Base-by-base conservation (phyloP, 805 yeast species). In the Myxozyma sirexii region DNA sequence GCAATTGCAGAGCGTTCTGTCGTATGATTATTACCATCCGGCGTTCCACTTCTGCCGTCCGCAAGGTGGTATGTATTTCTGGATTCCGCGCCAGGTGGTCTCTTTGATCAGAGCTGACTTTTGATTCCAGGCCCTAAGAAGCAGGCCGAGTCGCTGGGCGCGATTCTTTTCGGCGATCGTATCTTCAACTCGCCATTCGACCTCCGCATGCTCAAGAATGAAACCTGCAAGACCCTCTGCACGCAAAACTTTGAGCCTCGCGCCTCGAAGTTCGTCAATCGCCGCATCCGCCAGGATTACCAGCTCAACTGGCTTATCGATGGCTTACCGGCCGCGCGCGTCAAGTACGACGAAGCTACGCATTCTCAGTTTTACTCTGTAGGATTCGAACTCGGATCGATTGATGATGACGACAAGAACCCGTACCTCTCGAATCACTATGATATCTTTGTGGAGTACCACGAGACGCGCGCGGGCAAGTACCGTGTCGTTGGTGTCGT, bases 131-230 rank as follows among this genome's bases (percentile, higher is more conserved):
- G 65, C 8, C 60, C 72, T 31, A 51, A 68, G 57, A 87, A 87
- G 68, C 96, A 90, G 72, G 84, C 89, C 64, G 98, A 91, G 75
- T 86, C 96, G 10, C 79, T 94, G 54, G 99, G 99, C 7, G 86
- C 97, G 1, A 87, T 94, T 66, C 81, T 94, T 59, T 91, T 94
- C 72, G 99, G 99, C 65, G 99, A 94, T 75, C 81, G 99, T 72
- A 91, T 94, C 64, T 91, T 88, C 79, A 86, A 89, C 70, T 91
- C 98, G 8, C 97, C 98, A 4, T 90, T 89, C 70, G 83, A 86
- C 53, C 76, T 94, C 63, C 79, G 82, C 38, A 88, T 94, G 96
- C 79, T 88, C 64, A 81, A 88, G 71, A 82, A 88, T 63, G 80
- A 81, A 69, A 72, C 79, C 4, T 94, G 99, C 78, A 78, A 78